Base-by-base conservation (phyloP, 2,329 filamentous ascomycete genomes). In the Penicillium fuscoglaucum region DNA sequence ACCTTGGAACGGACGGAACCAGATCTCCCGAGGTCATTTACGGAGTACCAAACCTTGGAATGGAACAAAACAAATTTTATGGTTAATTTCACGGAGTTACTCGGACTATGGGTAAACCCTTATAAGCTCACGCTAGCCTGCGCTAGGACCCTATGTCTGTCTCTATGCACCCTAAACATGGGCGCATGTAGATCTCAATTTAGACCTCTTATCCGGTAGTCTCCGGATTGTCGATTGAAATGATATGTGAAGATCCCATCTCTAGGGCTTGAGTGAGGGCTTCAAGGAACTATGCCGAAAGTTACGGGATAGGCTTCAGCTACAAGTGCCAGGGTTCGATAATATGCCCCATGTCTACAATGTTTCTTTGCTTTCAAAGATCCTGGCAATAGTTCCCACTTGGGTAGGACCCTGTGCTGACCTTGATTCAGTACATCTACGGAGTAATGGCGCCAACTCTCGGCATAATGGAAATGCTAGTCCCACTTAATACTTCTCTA, bases 401-500 rank as follows among this genome's bases (percentile, higher is more conserved):
- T 48, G 10, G 15, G 15, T 2, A n/a, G 17, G 13, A n/a, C 21
- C n/a, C 35, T 28, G 28, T 35, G 15, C 35, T 29, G 19, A 24
- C 31, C n/a, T 12, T 47, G 13, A 21, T 47, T 41, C 28, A 15
- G 7, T 33, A 10, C 19, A 40, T 55, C 0, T 35, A 35, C 13
- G 12, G 6, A 35, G 15, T 35, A 17, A 13, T 35, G 6, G 33
- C 15, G 15, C 33, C 6, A 17, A 35, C 13, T 35, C 8, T 29
- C 26, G 47, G 24, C 31, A 31, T 31, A 45, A 52, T 28, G 41
- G 41, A 15, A 43, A 33, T 21, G 12, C 7, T 24, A 33, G 55
- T 57, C 49, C 55, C 55, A 47, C 41, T 57, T 45, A 6, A 43
- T 43, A 37, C 7, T n/a, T 47, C 55, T 53, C 17, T 15, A 10